Percentiles rank a stretch among this genome's conserved stretches.
Conservation (phyloP, 306 rosid species). For the Acmispon strigosus region DNA sequence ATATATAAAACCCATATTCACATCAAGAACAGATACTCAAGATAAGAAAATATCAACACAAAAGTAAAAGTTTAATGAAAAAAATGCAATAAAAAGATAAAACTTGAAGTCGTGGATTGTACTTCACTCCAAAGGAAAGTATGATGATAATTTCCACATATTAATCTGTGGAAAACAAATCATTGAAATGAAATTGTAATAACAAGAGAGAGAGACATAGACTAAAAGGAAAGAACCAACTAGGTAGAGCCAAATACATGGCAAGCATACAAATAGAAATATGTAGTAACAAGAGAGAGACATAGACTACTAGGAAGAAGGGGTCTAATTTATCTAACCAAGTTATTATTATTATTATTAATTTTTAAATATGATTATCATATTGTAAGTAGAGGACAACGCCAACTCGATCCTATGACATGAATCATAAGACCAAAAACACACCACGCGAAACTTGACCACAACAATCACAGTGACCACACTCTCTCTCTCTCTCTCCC, state of each 20-base stretch:
- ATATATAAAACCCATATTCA: no score
- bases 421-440: conserved; percentile 19
- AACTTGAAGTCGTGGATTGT: conserved; percentile 23
- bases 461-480: not conserved
- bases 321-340: not conserved
- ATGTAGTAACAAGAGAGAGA: no score
- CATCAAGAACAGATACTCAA: no score
- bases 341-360: not conserved
- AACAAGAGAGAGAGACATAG: not conserved
- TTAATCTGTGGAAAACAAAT: not conserved
- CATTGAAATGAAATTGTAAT: conserved; percentile 1
- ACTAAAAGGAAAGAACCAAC: not conserved
- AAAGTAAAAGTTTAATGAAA: not conserved
- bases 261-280: not conserved
- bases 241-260: conserved; percentile 4
- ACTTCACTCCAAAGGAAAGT: conserved; percentile 33
- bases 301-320: no score
- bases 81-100: not conserved
- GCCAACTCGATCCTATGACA: conserved; percentile 15
- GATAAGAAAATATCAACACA: not conserved
- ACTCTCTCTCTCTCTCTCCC: not conserved
- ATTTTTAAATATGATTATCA: not conserved
- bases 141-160: conserved; percentile 5
- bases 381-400: not conserved
- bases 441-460: conserved; percentile 34